Evolutionary conservation across 2,329 filamentous ascomycete species (phyloP).

Genomic region (Rutstroemia sp.): DNA sequence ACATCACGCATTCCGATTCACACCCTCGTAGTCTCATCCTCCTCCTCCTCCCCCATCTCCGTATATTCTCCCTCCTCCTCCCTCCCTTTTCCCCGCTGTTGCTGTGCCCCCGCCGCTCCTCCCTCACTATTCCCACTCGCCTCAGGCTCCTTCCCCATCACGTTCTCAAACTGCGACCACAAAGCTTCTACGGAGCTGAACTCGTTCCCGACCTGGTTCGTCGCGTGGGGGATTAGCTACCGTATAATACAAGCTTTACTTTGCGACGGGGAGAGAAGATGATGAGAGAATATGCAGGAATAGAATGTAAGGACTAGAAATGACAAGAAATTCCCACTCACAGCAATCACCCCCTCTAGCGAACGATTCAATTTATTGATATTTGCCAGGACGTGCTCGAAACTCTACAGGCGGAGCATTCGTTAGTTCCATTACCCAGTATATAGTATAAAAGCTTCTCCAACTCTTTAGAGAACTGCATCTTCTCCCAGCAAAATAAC

Average conservation of each 20-base stretch:
- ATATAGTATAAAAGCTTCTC: too few species aligned
- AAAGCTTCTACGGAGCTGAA: constrained; percentile 95
- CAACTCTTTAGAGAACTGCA: too few species aligned
- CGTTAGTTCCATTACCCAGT: too few species aligned
- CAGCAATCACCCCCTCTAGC: constrained; percentile 83
- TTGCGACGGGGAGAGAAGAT: background rate
- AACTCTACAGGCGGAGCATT: constrained; percentile 39
- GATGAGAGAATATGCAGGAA: too few species aligned
- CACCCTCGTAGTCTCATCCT: constrained; percentile 5
- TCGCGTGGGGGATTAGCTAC: background rate
- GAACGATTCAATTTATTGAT: constrained; percentile 93
- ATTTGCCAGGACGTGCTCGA: constrained; percentile 90
- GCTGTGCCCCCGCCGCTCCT: background rate
- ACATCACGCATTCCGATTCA: too few species aligned
- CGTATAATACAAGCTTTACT: background rate
- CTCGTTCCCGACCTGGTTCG: constrained; percentile 74
- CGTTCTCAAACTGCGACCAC: constrained; percentile 94
- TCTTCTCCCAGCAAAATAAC: background rate
- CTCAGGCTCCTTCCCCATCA: constrained; percentile 68
- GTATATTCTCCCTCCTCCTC: constrained; percentile 16
- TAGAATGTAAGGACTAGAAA: too few species aligned
- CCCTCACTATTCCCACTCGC: constrained; percentile 5
- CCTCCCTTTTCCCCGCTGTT: background rate
- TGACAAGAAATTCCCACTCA: constrained; percentile 28
- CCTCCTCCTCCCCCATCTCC: constrained; percentile 5